Base-by-base conservation (phyloP, 495 filamentous ascomycete species). In the Podospora pseudocomata region DNA sequence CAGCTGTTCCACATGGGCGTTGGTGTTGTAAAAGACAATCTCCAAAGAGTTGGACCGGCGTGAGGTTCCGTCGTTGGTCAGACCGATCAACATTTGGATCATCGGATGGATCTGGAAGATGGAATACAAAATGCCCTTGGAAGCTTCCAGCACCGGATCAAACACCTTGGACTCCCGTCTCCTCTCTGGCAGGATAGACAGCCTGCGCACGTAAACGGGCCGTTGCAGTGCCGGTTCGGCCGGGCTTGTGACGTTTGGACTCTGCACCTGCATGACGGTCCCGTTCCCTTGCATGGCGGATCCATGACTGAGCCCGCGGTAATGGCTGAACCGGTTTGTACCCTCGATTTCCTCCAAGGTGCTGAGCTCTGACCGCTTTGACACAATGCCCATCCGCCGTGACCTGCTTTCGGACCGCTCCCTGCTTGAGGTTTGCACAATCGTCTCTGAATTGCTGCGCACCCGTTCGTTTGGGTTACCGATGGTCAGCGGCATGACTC, bases 361-460 rank as follows among this genome's bases (percentile, higher is more conserved):
- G 27, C 87, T 87, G 11, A 96, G 80, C 65, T 93, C 92, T 16
- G 87, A 86, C 27, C 88, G 85, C 73, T 92, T 89, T 11, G 87
- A 88, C 32, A 97, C 88, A 30, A 96, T 89, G 5, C 93, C 94
- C 92, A 97, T 96, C 5, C 94, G 87, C 71, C 84, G 67, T 80
- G 90, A 76, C 74, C 85, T 73, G 65, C 82, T 81, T n/a, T 81
- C 80, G 16, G 82, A 79, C 23, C 82, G 74, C 65, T 87, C 80
- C 15, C 87, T 85, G 23, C 78, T 76, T 26, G 78, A 70, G 6
- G 77, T 75, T 53, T 81, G 82, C 44, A 92, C 84, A 18, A 92
- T 83, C 26, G 91, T 93, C 75, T 98, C 94, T 67, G 92, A 96
- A 70, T 97, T 95, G 71, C 93, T 97, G 58, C 94, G 88, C 58